Percentiles rank a stretch among this genome's conserved stretches.
These are phyloP conservation scores for Umbelopsis vinacea DNA, from an alignment of 192 early-diverging fungal genomes.

Conservation along the genomic window DNA sequence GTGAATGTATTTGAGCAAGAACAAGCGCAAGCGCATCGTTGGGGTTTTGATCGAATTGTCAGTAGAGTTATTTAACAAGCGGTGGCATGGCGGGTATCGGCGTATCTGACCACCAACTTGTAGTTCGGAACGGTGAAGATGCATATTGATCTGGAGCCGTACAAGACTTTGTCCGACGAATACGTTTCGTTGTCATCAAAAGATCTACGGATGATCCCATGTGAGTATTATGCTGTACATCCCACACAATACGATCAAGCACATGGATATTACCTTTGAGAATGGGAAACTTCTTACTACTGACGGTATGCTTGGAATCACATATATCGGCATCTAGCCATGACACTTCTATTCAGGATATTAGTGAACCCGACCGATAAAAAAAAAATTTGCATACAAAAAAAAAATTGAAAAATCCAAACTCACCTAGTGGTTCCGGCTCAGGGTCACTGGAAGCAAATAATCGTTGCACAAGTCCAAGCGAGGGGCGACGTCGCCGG, in stretches of 20 bases:
- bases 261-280: slow-evolving; percentile 4
- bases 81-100: neutral
- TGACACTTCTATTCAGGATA: slow-evolving; percentile 1
- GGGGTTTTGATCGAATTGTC: neutral
- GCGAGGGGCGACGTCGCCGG: slow-evolving; percentile 2
- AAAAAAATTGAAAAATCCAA: neutral
- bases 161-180: slow-evolving; percentile 1
- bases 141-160: neutral
- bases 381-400: neutral
- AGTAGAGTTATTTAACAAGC: neutral
- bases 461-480: slow-evolving; percentile 11
- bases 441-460: neutral
- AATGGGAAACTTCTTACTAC: neutral
- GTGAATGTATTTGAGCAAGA: neutral
- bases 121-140: neutral
- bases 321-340: slow-evolving; percentile 16
- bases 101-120: slow-evolving; percentile 7
- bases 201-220: slow-evolving; percentile 2
- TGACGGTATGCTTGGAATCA: slow-evolving; percentile 3
- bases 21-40: neutral
- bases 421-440: neutral
- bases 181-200: slow-evolving; percentile 1
- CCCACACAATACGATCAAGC: neutral
- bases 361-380: neutral
- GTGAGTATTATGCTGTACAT: neutral